phyloP scores from a whole-genome alignment of 805 yeast species.

The Candida pini region DNA sequence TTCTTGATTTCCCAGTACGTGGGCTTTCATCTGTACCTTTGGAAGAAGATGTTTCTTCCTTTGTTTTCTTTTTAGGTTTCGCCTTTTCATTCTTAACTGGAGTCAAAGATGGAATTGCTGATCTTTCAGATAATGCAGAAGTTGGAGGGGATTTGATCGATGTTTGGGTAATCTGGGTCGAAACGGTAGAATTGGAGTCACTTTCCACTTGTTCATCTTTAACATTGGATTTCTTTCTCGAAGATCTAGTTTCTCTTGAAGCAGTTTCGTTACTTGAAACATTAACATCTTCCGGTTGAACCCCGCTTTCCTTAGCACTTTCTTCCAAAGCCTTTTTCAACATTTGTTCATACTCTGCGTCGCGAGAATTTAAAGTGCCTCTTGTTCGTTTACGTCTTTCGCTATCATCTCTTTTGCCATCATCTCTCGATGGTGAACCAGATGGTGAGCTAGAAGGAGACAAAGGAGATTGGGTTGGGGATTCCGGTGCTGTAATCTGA shows the following conservation, averaged over 20 bases:
- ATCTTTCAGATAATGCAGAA: constrained; percentile 14
- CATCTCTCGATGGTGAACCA: constrained; percentile 8
- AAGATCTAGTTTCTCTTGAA: constrained; percentile 21
- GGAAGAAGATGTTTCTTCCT: constrained; percentile 2
- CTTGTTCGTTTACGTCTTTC: constrained; percentile 22
- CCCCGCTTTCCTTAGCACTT: constrained; percentile 47
- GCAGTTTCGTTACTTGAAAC: constrained; percentile 25
- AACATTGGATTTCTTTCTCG: constrained; percentile 14
- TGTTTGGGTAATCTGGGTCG: constrained; percentile 8
- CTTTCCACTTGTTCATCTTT: constrained; percentile 19
- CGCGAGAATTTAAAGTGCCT: constrained; percentile 22
- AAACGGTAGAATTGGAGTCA: constrained; percentile 7
- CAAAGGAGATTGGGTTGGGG: constrained; percentile 1
- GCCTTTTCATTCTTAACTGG: constrained; percentile 12
- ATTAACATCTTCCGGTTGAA: constrained; percentile 31
- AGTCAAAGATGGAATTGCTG: constrained; percentile 5
- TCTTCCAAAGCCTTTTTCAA: constrained; percentile 46
- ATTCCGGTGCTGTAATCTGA: neutral
- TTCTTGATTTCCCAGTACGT: constrained; percentile 10
- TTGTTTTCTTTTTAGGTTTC: constrained; percentile 14
- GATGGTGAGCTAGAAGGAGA: constrained; percentile 1
- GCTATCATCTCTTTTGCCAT: constrained; percentile 11
- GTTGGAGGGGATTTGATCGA: constrained; percentile 15
- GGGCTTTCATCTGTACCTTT: neutral
- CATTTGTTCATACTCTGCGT: constrained; percentile 31